These are phyloP conservation scores for Candida pini DNA, from an alignment of 805 yeast species.

Conservation along the genomic window DNA sequence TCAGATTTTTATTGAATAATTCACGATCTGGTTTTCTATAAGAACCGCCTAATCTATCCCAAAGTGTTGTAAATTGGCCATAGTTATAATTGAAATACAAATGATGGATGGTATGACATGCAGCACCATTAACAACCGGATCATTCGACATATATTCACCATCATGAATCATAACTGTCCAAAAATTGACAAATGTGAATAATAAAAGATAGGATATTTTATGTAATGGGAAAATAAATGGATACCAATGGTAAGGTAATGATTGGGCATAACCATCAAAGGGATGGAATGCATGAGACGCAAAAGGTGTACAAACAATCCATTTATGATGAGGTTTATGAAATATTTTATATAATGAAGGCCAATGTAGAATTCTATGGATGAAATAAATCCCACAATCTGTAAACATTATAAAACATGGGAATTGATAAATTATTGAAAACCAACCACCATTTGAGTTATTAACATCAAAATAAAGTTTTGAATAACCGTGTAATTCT, in stretches of 20 bases:
- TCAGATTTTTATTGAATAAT: slow-evolving; percentile 61
- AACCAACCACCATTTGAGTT: slow-evolving; percentile 64
- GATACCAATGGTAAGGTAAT: slow-evolving; percentile 88
- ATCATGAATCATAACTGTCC: slow-evolving; percentile 99
- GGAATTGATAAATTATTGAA: slow-evolving; percentile 61
- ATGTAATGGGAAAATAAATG: slow-evolving; percentile 88
- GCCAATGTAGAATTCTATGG: slow-evolving; percentile 94
- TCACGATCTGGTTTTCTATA: slow-evolving; percentile 90
- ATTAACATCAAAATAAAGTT: slow-evolving; percentile 60
- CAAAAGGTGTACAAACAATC: slow-evolving; percentile 98
- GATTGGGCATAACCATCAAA: slow-evolving; percentile 94
- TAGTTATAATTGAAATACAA: slow-evolving; percentile 95
- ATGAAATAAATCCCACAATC: slow-evolving; percentile 89
- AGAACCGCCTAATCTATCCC: slow-evolving; percentile 95
- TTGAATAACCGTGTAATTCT: slow-evolving; percentile 81
- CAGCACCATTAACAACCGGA: slow-evolving; percentile 94
- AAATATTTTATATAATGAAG: slow-evolving; percentile 71
- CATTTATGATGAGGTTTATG: slow-evolving; percentile 99
- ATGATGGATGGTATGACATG: slow-evolving; percentile 97
- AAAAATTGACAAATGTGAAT: slow-evolving; percentile 89
- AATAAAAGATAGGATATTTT: slow-evolving; percentile 75
- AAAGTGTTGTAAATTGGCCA: slow-evolving; percentile 95
- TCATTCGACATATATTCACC: slow-evolving; percentile 93
- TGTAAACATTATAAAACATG: slow-evolving; percentile 82
- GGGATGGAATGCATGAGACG: slow-evolving; percentile 98